Base-by-base conservation (phyloP, 202 grass and related monocot species). In the Setaria italica region DNA sequence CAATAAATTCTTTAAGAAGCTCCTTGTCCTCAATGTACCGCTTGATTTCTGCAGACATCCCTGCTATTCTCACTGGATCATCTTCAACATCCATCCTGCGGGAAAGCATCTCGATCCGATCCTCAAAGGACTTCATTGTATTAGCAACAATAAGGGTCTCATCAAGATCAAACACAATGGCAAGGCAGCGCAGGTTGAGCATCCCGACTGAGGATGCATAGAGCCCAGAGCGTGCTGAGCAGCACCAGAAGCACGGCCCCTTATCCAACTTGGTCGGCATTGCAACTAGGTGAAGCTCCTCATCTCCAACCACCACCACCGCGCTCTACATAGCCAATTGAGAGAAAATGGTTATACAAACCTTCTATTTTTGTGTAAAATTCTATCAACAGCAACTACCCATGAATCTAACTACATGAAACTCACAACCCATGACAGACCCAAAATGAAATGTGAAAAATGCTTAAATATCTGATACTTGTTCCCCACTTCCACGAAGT, bases 141-240 rank as follows among this genome's bases (percentile, higher is more conserved):
- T 99, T 99, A 16, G 97, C 97, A 21, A 99, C 94, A 17, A 99
- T 97, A 56, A 99, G 93, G 34, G 94, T 99, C 59, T 99, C 97
- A 39, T 99, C 97, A 34, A 99, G 93, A 80, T 99, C 97, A 66
- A 99, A 99, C 53, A 99, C 97, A 32, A 99, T 99, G 47, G 94
- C 90, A 45, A 99, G 94, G 71, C 94, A 94, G 1, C 94, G 90
- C 68, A 83, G 76, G 84, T 94, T 99, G 74, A 99, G 97, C 97
- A 99, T 96, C 43, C 80, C 83, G n/a, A 99, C 77, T 1, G 94
- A 92, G 0, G 97, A 81, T 6, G 77, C 80, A 65, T 99, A 99
- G 33, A 97, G 89, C 3, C 91, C 93, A 15, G 85, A 48, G 11
- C 88, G 95, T 29, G 91, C 92, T 12, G 97, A 87, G 72, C 90